phyloP scores from a whole-genome alignment of 495 filamentous ascomycete species.

The Neurospora sp. region DNA sequence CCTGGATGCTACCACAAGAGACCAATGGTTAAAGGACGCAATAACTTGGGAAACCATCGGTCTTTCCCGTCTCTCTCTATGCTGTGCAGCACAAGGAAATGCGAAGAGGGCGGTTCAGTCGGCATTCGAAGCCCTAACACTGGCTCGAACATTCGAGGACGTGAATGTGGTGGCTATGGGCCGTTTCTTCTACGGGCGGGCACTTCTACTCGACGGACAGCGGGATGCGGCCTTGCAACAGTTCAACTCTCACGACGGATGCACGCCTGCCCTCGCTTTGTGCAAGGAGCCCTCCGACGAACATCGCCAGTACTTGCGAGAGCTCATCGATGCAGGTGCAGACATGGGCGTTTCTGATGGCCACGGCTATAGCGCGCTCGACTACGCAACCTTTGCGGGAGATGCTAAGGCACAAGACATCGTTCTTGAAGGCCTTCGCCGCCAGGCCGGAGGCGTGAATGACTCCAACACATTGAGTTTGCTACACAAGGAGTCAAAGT shows the following conservation, averaged over 20 bases:
- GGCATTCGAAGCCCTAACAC: background rate
- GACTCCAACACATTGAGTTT: background rate
- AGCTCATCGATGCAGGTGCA: constrained; percentile 18
- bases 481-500: constrained; percentile 5
- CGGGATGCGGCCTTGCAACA: background rate
- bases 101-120: background rate
- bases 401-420: constrained; percentile 10
- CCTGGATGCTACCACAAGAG: background rate
- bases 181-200: constrained; percentile 8
- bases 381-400: constrained; percentile 18
- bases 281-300: constrained; percentile 26
- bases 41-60: constrained; percentile 8
- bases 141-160: background rate
- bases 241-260: background rate
- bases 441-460: background rate
- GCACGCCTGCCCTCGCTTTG: constrained; percentile 21
- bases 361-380: constrained; percentile 23
- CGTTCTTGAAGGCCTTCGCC: constrained; percentile 13
- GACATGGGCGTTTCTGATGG: constrained; percentile 17
- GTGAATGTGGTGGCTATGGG: constrained; percentile 1
- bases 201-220: background rate
- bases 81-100: background rate
- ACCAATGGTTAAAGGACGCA: background rate
- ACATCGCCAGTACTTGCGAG: constrained; percentile 15
- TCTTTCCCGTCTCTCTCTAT: constrained; percentile 13